Base-by-base conservation (phyloP, 306 rosid species). In the Canavalia gladiata region DNA sequence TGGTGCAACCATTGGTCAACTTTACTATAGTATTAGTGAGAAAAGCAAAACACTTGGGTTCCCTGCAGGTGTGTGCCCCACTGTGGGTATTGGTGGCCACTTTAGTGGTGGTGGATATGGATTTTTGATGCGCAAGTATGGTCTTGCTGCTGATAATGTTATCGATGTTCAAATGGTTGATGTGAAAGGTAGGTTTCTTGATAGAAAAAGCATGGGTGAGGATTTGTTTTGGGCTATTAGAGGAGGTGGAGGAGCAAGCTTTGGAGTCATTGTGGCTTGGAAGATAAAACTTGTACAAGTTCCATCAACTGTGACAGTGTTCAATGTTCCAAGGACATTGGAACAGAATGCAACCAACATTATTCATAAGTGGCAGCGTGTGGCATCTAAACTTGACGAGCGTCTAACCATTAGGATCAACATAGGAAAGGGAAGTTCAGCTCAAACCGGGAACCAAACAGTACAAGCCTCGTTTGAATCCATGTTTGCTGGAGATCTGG, bases 211-310 rank as follows among this genome's bases (percentile, higher is more conserved):
- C 5, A 91, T 88, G 95, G 95, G 93, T 7, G 90, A 89, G 11
- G 93, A 90, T 77, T 80, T 92, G 28, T 92, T 90, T 73, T 92
- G 93, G 97, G 96, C 96, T 2, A 89, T 91, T 42, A 84, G 87
- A 68, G 96, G 97, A 3, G 96, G 96, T 30, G 92, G 94, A 0
- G 92, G 90, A 28, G 89, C 87, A 3, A 88, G 90, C 66, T 93
- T 91, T 50, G 94, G 97, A 12, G 91, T 93, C 5, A 64, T 91
- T 1, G 13, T 88, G 2, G 68, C 92, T 2, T 93, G 87, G 86
- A 89, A 80, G 45, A 9, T 93, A 2, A 72, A 70, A 59, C 46
- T 91, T 45, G 92, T 93, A 58, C 41, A 85, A 0, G 90, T 91
- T 31, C 96, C 97, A n/a, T 72, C 84, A 33, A 88, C 52, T 2